Base-by-base conservation (phyloP, 345 rosid species). In the Dipteronia dyeriana region DNA sequence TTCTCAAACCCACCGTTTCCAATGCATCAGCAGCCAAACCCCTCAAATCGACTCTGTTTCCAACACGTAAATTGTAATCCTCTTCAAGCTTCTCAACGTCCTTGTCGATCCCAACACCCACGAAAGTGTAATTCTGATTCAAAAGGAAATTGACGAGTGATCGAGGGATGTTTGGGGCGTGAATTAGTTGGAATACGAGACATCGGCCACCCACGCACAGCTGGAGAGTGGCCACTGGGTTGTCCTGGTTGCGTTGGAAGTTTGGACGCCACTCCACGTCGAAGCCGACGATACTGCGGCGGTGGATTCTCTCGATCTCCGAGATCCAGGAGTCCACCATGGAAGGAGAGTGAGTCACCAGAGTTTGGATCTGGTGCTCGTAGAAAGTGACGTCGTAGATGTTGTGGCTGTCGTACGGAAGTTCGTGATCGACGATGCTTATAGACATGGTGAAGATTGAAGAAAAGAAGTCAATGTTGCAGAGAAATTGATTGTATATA, bases 191-290 rank as follows among this genome's bases (percentile, higher is more conserved):
- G 80, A 80, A 87, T 67, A 89, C 70, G 19, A 87, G 86, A 75
- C 90, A 87, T 34, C 72, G 39, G 71, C 22, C 66, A 34, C 76
- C 82, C 13, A 83, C 66, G 83, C 86, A 84, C 79, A 89, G 86
- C 68, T 85, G 92, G 70, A 89, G 66, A 23, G 75, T 78, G 54
- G 92, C 90, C 5, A 81, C 45, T 11, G 84, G 90, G 78, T 82
- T 75, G n/a, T 84, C 79, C 49, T 12, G 13, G 31, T 66, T 13
- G 34, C 79, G 77, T 68, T 2, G 5, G 79, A 59, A 47, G 75
- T 81, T 88, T 38, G 88, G 90, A 3, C 92, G 87, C 90, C 90
- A 89, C 82, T 87, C 90, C 63, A 84, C 78, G 84, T 89, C 90
- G 60, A 89, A 78, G 31, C 92, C 92, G 31, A 89, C 90, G 16